Conservation (phyloP, 148 eudicot species). For the Arctostaphylos glauca region DNA sequence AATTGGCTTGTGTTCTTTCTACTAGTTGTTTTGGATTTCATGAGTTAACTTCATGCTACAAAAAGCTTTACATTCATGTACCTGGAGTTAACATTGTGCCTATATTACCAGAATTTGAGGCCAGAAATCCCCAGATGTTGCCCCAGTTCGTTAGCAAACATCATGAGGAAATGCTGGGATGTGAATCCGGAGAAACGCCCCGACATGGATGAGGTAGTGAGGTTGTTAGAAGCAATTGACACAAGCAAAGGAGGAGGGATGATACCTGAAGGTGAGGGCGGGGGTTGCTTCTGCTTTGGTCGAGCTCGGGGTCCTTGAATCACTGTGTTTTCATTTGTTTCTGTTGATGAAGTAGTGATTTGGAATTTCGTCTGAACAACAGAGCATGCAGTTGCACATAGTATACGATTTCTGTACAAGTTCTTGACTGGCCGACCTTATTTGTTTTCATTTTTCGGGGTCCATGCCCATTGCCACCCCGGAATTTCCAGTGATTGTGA, state of each 20-base stretch:
- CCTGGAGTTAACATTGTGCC: not conserved
- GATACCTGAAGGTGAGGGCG: conserved; percentile 72
- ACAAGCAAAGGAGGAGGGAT: conserved; percentile 91
- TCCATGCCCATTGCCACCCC: not conserved
- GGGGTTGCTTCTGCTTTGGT: conserved; percentile 62
- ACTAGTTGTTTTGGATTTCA: not conserved
- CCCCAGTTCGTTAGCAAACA: conserved; percentile 62
- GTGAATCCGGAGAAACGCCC: conserved; percentile 74
- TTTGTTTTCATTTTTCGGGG: not conserved
- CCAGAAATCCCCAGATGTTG: conserved; percentile 89
- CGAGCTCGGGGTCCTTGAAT: conserved; percentile 59
- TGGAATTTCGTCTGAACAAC: not conserved
- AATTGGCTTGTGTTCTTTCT: not conserved
- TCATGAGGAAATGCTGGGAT: conserved; percentile 90
- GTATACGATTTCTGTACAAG: not conserved
- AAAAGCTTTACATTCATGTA: not conserved
- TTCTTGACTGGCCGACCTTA: not conserved
- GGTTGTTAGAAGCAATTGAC: conserved; percentile 68
- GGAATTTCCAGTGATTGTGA: not conserved
- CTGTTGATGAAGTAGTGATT: not conserved
- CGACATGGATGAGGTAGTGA: conserved; percentile 81
- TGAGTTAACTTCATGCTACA: not conserved
- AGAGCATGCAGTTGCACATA: not conserved
- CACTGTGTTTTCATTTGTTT: not conserved
- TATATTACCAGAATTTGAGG: conserved; percentile 47